Percentiles rank a stretch among this genome's conserved stretches.
phyloP scores from a whole-genome alignment of 352 stramenopile species.

The Aphanomyces cochlioides region DNA sequence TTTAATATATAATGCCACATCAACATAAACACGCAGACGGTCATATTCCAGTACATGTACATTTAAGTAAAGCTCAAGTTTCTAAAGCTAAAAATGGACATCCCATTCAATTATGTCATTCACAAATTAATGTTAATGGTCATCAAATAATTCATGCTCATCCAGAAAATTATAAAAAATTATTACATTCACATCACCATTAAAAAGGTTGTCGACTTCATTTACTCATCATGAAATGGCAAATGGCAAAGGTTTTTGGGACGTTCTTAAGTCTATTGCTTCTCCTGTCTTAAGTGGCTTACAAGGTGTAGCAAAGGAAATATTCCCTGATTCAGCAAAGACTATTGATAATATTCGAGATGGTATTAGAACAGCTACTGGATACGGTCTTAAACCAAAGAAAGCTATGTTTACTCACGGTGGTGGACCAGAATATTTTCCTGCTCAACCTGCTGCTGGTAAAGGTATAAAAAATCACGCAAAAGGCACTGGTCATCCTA shows the following conservation, averaged over 20 bases:
- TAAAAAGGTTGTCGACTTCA: neutral
- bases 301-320: neutral
- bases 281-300: neutral
- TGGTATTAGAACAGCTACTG: neutral
- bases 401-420: slow-evolving; percentile 1
- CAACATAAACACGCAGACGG: neutral
- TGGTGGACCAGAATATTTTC: neutral
- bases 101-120: neutral
- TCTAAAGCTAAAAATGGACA: neutral
- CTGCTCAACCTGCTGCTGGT: neutral
- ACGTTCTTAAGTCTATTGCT: neutral
- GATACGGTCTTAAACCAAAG: neutral
- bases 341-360: neutral
- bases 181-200: slow-evolving; percentile 9
- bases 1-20: slow-evolving; percentile 9
- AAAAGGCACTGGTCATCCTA: no score
- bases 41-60: slow-evolving; percentile 1
- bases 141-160: slow-evolving; percentile 4
- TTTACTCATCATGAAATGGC: neutral
- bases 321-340: neutral
- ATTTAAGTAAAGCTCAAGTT: neutral
- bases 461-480: neutral
- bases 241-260: neutral
- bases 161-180: slow-evolving; percentile 11
- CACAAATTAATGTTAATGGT: neutral